Evolutionary conservation across 108 stramenopile species (phyloP), one percentile per base, ranked within the genome.

Genomic region (Cyclostephanos invisitatus): DNA sequence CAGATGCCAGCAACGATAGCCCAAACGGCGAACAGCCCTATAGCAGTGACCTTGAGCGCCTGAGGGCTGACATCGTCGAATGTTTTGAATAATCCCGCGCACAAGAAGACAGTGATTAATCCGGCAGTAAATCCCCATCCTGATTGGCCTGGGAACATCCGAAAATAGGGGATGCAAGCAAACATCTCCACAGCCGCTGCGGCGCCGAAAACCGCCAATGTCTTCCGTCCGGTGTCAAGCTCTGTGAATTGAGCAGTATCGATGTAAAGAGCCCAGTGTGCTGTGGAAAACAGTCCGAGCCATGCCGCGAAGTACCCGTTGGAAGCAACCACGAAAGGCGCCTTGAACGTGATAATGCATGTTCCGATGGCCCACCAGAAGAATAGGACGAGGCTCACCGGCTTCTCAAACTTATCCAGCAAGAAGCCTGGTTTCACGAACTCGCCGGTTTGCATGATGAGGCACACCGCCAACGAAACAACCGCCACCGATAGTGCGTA

Each of bases 351-450:
- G 36, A 90, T 67, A 12, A 90, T 55, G 28, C 89, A 71, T 21
- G 84, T 78, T 12, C 81, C 86, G 21, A 87, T 58, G 14, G 71
- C 68, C 64, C 80, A 81, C 88, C 88, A 89, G 0, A 81, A 38
- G 47, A 87, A 83, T 25, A 85, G 46, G 36, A 80, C 70, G 17
- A 79, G 71, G 47, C 71, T 72, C 40, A 63, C 65, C 12, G 57
- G 64, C 59, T 79, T 79, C 51, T 79, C 78, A 21, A 49, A 20
- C 46, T 47, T 72, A 21, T 72, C 53, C 40, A 79, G 36, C 5
- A 63, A 53, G 27, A 64, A 60, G n/a, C 71, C 70, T 18, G 66
- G 70, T 36, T 68, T 53, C 4, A 72, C 58, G 50, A 66, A 79
- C 27, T 79, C 78, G 7, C 66, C 71, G 3, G 64, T 72, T 25